These are phyloP conservation scores for Wickerhamomyces bisporus DNA, from an alignment of 805 yeast genomes.

Conservation along the genomic window DNA sequence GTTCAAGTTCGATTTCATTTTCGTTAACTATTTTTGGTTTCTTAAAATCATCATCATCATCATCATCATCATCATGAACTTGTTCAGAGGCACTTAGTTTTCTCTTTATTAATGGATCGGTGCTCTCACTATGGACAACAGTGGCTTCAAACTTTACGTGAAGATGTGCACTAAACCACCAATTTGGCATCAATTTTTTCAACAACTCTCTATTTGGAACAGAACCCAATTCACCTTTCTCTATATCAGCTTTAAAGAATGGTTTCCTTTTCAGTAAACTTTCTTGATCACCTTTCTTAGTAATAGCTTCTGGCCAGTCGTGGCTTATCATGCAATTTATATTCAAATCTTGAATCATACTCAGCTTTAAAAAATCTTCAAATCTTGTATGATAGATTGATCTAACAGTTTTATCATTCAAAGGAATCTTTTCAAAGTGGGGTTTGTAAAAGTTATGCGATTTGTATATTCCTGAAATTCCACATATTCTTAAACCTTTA, in stretches of 20 bases:
- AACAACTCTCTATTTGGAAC: conserved; percentile 59
- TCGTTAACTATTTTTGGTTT: conserved; percentile 6
- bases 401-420: conserved; percentile 38
- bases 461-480: conserved; percentile 81
- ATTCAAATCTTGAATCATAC: conserved; percentile 28
- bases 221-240: conserved; percentile 60
- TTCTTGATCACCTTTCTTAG: conserved; percentile 52
- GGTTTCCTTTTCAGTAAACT: conserved; percentile 55
- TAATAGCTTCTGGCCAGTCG: conserved; percentile 92
- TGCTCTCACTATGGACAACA: conserved; percentile 30
- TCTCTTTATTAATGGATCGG: too few relatives aligned
- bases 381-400: conserved; percentile 68
- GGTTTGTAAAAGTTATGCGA: conserved; percentile 39
- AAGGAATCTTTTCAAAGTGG: conserved; percentile 44
- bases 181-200: conserved; percentile 47
- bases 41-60: conserved; percentile 4
- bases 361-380: conserved; percentile 52
- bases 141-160: conserved; percentile 69
- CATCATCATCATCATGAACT: too few relatives aligned
- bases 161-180: conserved; percentile 89
- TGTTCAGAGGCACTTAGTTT: conserved; percentile 8
- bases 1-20: conserved; percentile 1
- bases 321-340: conserved; percentile 69
- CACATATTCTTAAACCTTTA: conserved; percentile 72
- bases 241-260: conserved; percentile 61